Evolutionary conservation across 2,329 filamentous ascomycete species (phyloP), one percentile per base, ranked within the genome.

Genomic region (Exophiala viscosa): DNA sequence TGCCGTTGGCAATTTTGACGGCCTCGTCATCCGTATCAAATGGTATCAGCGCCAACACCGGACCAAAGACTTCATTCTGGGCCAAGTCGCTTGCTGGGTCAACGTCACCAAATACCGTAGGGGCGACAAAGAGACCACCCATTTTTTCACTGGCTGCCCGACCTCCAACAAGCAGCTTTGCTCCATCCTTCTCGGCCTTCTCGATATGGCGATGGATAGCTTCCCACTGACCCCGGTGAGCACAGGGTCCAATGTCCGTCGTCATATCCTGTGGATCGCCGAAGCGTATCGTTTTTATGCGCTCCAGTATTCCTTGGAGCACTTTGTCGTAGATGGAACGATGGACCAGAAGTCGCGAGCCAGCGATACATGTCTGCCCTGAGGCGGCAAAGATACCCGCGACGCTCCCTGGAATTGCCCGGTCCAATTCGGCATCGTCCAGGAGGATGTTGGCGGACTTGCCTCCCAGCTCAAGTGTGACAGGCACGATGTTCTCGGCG

Each of bases 401-500:
- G 60, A 71, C 68, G 3, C 69, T 65, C 66, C 69, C 71, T 41
- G 67, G 70, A 8, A 68, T 66, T 1, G 79, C 79, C 59, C 82
- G 78, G 2, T 81, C 78, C 11, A 83, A 67, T 48, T 82, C 77
- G 3, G 76, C 76, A 50, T 83, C 80, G 5, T 76, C 75, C 58
- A 82, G 83, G 3, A 83, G 72, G 2, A 83, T 59, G 3, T 81
- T 64, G 0, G 80, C 79, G 0, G 76, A 79, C 60, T 83, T 83
- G 23, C 80, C 80, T 15, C 80, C 80, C 0, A 78, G 81, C 61
- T 83, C 80, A 1, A 83, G 70, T 0, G 79, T 82, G 52, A 83
- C 79, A 57, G 82, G 82, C 67, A 82, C 82, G 64, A 82, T 67
- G 14, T 74, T 87, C 0, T 77, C 70, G n/a, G 82, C 76, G 0